phyloP scores from a whole-genome alignment of 2,329 filamentous ascomycete species.

The Pezicula rhizophila region DNA sequence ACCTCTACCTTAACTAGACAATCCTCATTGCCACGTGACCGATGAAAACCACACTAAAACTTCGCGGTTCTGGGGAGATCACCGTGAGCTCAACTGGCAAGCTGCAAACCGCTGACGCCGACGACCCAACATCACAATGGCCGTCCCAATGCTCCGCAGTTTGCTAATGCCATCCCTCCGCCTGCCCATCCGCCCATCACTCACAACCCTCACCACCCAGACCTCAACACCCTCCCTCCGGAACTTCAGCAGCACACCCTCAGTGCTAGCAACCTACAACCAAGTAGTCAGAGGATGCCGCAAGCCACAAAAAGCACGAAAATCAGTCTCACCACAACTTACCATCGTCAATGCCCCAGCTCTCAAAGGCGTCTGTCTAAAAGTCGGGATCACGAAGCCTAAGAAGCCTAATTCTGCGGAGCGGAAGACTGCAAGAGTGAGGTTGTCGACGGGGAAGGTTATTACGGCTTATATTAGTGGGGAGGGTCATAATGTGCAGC shows the following conservation, averaged over 20 bases:
- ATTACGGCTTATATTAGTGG: constrained; percentile 94
- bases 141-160: constrained; percentile 18
- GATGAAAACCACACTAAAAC: no score
- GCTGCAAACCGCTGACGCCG: background rate
- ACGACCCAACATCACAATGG: constrained; percentile 13
- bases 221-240: constrained; percentile 8
- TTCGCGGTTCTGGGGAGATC: no score
- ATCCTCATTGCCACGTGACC: no score
- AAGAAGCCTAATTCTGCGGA: constrained; percentile 99
- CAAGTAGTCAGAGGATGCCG: constrained; percentile 56
- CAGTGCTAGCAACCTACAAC: constrained; percentile 23
- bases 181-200: constrained; percentile 8
- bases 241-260: constrained; percentile 24
- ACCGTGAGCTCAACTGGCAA: no score
- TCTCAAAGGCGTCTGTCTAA: constrained; percentile 93
- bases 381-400: constrained; percentile 87
- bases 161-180: constrained; percentile 19
- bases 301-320: constrained; percentile 71
- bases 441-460: constrained; percentile 78
- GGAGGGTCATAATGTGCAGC: constrained; percentile 97
- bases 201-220: background rate
- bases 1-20: no score
- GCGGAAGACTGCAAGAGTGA: constrained; percentile 88
- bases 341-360: constrained; percentile 62
- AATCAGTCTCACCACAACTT: constrained; percentile 82